Evolutionary conservation across 2,329 filamentous ascomycete species (phyloP).

Genomic region (Fusarium concolor): DNA sequence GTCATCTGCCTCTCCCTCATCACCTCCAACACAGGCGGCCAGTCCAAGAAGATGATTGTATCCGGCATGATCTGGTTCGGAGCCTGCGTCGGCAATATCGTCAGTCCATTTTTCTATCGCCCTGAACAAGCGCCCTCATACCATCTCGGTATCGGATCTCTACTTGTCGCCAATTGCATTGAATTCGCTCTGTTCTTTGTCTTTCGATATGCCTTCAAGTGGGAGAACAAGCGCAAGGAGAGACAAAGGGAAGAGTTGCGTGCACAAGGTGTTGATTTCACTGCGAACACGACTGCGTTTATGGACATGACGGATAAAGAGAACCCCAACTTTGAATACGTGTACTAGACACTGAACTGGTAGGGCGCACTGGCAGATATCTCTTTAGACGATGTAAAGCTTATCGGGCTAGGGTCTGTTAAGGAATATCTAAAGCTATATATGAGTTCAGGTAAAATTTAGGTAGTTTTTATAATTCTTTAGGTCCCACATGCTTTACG

Average conservation of each 20-base stretch:
- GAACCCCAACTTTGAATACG: constrained; percentile 57
- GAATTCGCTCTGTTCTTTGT: constrained; percentile 55
- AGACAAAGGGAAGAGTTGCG: constrained; percentile 49
- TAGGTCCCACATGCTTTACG: no score
- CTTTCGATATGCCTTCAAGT: constrained; percentile 53
- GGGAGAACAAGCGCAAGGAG: constrained; percentile 56
- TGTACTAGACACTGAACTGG: constrained; percentile 47
- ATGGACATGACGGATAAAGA: constrained; percentile 57
- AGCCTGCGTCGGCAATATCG: constrained; percentile 70
- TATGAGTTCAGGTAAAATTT: no score
- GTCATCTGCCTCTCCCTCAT: constrained; percentile 58
- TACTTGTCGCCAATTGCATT: constrained; percentile 56
- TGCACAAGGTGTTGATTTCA: constrained; percentile 39
- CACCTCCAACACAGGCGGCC: constrained; percentile 64
- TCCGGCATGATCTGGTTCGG: constrained; percentile 70
- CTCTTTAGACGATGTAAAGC: no score
- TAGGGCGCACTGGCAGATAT: no score
- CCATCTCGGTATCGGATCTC: constrained; percentile 54
- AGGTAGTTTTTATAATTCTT: no score
- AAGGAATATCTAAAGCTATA: no score
- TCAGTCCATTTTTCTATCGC: constrained; percentile 72
- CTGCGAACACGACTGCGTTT: constrained; percentile 55
- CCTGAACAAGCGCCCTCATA: constrained; percentile 61
- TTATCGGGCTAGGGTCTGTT: no score
- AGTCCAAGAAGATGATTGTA: constrained; percentile 74